A percentile compares a stretch with the other conserved stretches of the same genome.
These are phyloP conservation scores for barley (Hordeum vulgare) DNA, from an alignment of 176 grass and related monocot genomes.

Conservation along the genomic window DNA sequence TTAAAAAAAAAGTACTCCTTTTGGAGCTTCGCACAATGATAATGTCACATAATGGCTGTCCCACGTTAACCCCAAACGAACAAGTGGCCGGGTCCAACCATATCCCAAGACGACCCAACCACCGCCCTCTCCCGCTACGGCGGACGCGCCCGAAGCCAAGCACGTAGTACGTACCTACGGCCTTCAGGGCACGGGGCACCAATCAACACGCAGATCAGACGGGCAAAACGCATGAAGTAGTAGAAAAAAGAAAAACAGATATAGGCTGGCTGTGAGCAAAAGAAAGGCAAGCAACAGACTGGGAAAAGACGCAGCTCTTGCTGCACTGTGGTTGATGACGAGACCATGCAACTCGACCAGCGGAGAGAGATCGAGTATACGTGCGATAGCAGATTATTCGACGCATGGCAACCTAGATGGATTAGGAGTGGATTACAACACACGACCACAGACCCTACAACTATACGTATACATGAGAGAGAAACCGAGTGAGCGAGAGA, in stretches of 20 bases:
- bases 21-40: background rate
- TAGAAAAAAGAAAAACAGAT: background rate
- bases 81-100: conserved; percentile 15
- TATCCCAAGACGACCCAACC: conserved; percentile 13
- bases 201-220: background rate
- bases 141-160: background rate
- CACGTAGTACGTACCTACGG: background rate
- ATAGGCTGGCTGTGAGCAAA: background rate
- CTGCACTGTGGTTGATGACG: background rate
- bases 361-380: background rate
- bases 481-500: background rate
- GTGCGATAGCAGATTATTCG: background rate
- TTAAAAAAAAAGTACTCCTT: background rate
- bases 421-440: conserved; percentile 23
- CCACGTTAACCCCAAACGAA: conserved; percentile 28
- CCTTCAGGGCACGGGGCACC: background rate
- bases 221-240: background rate
- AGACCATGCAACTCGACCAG: background rate
- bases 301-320: background rate
- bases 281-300: background rate
- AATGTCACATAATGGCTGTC: conserved; percentile 21
- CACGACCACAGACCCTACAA: background rate
- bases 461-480: background rate
- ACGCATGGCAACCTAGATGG: background rate
- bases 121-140: background rate